Conservation (phyloP, 1,284 basidiomycete species). For the Heterobasidion parviporum region DNA sequence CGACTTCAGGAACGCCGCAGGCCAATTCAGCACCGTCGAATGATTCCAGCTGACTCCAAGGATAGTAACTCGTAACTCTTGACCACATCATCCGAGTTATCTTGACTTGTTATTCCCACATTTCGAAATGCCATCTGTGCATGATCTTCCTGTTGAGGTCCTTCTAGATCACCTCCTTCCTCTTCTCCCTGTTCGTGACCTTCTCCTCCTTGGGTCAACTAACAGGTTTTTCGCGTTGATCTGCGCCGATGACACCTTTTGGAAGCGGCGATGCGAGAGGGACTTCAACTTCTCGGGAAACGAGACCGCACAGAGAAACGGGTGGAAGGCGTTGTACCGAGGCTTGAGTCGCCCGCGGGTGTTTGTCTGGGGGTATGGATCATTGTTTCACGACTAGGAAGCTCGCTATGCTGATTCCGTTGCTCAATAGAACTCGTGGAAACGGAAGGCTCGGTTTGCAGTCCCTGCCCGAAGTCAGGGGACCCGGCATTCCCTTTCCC, state of each 20-base stretch:
- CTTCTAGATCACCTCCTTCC: conserved; percentile 69
- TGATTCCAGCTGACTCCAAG: too few relatives aligned
- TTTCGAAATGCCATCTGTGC: conserved; percentile 19
- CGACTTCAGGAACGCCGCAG: too few relatives aligned
- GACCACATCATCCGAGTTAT: too few relatives aligned
- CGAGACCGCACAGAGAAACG: conserved; percentile 60
- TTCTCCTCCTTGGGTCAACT: conserved; percentile 49
- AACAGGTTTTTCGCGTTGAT: conserved; percentile 50
- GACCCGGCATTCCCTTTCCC: conserved; percentile 53
- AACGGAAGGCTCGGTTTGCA: conserved; percentile 54
- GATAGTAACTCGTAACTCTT: too few relatives aligned
- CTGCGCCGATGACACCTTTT: conserved; percentile 70
- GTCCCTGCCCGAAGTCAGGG: conserved; percentile 26
- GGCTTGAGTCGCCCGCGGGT: conserved; percentile 52
- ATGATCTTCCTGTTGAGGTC: conserved; percentile 63
- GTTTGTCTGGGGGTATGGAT: conserved; percentile 75
- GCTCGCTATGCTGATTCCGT: neutral
- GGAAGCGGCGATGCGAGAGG: conserved; percentile 61
- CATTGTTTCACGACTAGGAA: neutral
- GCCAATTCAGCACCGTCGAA: too few relatives aligned
- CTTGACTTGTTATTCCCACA: too few relatives aligned
- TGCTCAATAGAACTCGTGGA: conserved; percentile 38
- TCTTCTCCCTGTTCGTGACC: conserved; percentile 44
- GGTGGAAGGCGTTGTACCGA: conserved; percentile 75
- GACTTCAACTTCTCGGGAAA: conserved; percentile 75